Percentiles rank a stretch among this genome's conserved stretches.
phyloP scores from a whole-genome alignment of 2,329 filamentous ascomycete species.

The Microcyclosporella mali region DNA sequence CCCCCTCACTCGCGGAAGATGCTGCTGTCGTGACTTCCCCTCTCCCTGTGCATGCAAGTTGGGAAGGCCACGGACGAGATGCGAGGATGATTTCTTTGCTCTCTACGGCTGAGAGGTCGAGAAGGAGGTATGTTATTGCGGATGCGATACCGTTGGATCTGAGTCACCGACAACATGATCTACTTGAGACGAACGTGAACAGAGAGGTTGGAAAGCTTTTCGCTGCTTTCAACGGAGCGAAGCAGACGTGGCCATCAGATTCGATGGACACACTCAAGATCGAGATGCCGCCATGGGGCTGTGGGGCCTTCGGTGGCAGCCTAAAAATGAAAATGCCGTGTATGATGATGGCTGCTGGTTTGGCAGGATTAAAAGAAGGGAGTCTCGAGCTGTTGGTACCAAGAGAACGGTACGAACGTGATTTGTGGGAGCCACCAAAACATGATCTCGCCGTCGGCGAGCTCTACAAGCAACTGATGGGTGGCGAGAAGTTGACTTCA shows the following conservation, averaged over 20 bases:
- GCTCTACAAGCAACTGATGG: neutral
- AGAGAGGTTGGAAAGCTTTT: conserved; percentile 7
- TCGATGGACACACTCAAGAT: conserved; percentile 2
- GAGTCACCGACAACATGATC: neutral
- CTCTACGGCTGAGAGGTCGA: neutral
- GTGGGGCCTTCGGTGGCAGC: conserved; percentile 8
- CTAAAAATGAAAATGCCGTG: conserved; percentile 7
- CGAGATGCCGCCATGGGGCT: conserved; percentile 11
- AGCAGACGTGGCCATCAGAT: neutral
- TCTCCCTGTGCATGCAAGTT: conserved; percentile 7
- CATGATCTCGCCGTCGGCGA: neutral
- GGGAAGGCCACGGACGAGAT: conserved; percentile 9
- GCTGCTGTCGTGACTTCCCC: conserved; percentile 9
- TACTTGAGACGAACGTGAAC: conserved; percentile 3
- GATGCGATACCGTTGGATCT: neutral
- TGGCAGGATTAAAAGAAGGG: conserved; percentile 5
- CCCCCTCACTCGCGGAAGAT: conserved; percentile 2
- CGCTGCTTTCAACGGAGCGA: conserved; percentile 7
- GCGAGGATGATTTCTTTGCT: conserved; percentile 1
- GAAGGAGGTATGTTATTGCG: conserved; percentile 1
- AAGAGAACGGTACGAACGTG: neutral
- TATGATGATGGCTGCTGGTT: conserved; percentile 13
- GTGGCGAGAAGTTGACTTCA: neutral
- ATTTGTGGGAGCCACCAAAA: neutral
- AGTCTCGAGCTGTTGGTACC: conserved; percentile 9